Evolutionary conservation across 1,284 basidiomycete species (phyloP).

Genomic region (Mycosarcoma mackinlayi): DNA sequence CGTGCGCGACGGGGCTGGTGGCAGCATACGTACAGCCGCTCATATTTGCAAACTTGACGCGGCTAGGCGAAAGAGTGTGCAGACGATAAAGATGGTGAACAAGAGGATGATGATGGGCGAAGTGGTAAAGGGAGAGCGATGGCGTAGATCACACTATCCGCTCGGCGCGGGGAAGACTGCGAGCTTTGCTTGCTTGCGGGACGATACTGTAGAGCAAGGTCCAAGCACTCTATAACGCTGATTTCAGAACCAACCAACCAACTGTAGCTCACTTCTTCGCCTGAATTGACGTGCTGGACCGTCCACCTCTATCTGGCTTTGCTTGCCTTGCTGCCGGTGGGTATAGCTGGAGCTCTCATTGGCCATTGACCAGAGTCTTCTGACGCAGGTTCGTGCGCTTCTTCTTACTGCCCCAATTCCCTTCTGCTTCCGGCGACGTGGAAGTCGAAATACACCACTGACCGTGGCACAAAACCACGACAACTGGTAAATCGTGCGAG

Average conservation of each 20-base stretch:
- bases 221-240: too few species aligned
- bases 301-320: too few species aligned
- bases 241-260: too few species aligned
- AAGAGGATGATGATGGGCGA: constrained; percentile 6
- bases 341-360: constrained; percentile 26
- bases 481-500: constrained; percentile 40
- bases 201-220: too few species aligned
- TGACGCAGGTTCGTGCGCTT: constrained; percentile 28
- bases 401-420: not conserved
- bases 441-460: constrained; percentile 13
- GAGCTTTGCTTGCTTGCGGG: not conserved
- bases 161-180: constrained; percentile 30
- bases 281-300: too few species aligned
- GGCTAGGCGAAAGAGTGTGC: constrained; percentile 5
- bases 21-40: constrained; percentile 43
- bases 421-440: constrained; percentile 47
- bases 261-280: too few species aligned
- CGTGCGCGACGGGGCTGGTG: too few species aligned
- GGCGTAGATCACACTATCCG: constrained; percentile 17
- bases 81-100: constrained; percentile 6
- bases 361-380: constrained; percentile 15
- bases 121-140: not conserved
- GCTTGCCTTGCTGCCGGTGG: constrained; percentile 14
- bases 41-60: constrained; percentile 44
- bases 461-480: too few species aligned